Evolutionary conservation across 192 early-diverging fungal species (phyloP).

Genomic region (Geranomyces michiganensis): DNA sequence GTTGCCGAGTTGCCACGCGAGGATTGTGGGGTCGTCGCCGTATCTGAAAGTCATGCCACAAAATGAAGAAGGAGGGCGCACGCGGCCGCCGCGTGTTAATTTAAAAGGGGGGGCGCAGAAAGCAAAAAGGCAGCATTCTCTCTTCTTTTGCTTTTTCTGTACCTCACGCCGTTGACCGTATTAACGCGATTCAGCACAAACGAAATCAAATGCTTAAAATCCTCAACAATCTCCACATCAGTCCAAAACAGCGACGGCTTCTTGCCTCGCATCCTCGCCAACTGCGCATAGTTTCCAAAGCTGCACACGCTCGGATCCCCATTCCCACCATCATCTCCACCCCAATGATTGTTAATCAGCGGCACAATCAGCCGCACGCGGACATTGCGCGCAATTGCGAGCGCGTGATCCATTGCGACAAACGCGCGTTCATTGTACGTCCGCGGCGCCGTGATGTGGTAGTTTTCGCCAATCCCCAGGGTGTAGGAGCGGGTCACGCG

Average conservation of each 20-base stretch:
- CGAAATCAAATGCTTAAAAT: slow-evolving; percentile 41
- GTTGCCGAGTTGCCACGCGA: slow-evolving; percentile 56
- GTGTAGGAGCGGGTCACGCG: slow-evolving; percentile 41
- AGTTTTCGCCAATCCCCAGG: slow-evolving; percentile 25
- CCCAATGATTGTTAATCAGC: slow-evolving; percentile 45
- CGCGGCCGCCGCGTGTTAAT: background rate
- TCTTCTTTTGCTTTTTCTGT: too few species aligned
- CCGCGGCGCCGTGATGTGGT: slow-evolving; percentile 26
- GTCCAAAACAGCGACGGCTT: slow-evolving; percentile 16
- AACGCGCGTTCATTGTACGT: slow-evolving; percentile 39
- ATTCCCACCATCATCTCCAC: slow-evolving; percentile 10
- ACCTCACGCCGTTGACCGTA: slow-evolving; percentile 39
- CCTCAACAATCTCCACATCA: slow-evolving; percentile 8
- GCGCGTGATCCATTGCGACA: slow-evolving; percentile 44
- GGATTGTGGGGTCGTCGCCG: slow-evolving; percentile 47
- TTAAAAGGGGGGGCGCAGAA: too few species aligned
- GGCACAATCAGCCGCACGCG: slow-evolving; percentile 47
- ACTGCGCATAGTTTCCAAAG: slow-evolving; percentile 24
- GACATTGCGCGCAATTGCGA: slow-evolving; percentile 34
- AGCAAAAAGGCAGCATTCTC: too few species aligned
- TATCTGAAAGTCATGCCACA: slow-evolving; percentile 28
- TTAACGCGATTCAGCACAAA: slow-evolving; percentile 45
- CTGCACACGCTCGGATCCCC: slow-evolving; percentile 12
- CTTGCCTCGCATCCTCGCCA: slow-evolving; percentile 19
- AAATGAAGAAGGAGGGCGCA: background rate